Conservation (phyloP, 768 basidiomycete genomes). For the Mycena leptocephala region DNA sequence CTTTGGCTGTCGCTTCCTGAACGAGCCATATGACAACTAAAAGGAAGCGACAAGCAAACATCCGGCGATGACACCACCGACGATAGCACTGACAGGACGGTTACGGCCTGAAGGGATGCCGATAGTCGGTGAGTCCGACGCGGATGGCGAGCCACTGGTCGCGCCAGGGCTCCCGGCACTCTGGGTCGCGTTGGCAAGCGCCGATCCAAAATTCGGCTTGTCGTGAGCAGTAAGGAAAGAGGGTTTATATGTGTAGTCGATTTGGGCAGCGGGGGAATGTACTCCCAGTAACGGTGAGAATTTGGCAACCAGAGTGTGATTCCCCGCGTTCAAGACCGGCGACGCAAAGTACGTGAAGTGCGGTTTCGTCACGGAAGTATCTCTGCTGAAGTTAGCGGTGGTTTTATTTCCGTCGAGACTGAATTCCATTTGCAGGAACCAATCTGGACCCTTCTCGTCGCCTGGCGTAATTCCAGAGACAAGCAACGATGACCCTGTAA, state of each 20-base stretch:
- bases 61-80: no score
- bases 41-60: no score
- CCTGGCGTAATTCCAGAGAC: neutral
- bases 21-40: no score
- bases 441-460: neutral
- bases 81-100: no score
- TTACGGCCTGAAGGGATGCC: no score
- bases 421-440: neutral
- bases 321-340: neutral
- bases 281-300: neutral
- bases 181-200: no score
- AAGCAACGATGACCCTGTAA: neutral
- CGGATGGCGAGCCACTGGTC: no score
- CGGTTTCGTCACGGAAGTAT: neutral
- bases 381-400: neutral
- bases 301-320: neutral
- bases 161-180: no score
- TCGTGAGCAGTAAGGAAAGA: neutral
- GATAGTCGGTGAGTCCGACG: no score
- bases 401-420: neutral
- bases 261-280: neutral
- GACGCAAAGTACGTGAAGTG: neutral
- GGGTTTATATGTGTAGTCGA: neutral
- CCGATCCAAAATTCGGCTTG: neutral
- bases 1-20: no score